Percentiles rank a stretch among this genome's conserved stretches.
These are phyloP conservation scores for Tetrapisispora fleetii DNA, from an alignment of 805 yeast genomes.

Conservation along the genomic window DNA sequence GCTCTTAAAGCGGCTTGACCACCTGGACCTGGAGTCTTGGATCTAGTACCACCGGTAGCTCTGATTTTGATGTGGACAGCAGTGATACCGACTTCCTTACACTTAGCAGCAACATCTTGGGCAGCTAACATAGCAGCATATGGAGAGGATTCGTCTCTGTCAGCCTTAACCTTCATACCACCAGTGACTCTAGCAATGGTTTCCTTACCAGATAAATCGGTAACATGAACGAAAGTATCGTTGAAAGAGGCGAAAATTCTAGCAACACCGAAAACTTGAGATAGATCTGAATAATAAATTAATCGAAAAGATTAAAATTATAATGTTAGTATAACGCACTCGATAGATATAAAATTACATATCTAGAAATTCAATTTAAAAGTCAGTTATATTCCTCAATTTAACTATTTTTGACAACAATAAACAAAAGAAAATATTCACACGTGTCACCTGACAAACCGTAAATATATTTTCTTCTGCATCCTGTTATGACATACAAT, in stretches of 20 bases:
- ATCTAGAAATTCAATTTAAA: background rate
- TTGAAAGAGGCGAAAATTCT: constrained; percentile 99
- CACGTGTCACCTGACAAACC: constrained; percentile 1
- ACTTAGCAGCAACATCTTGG: constrained; percentile 97
- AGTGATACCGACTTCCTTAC: constrained; percentile 99
- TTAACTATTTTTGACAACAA: background rate
- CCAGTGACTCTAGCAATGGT: constrained; percentile 99
- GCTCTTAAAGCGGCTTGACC: constrained; percentile 99
- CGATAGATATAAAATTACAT: background rate
- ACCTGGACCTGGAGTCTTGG: constrained; percentile 99
- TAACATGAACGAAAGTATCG: constrained; percentile 99
- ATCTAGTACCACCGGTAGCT: constrained; percentile 99
- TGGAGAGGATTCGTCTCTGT: constrained; percentile 99
- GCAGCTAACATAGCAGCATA: constrained; percentile 99
- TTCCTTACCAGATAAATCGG: constrained; percentile 99
- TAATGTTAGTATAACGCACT: background rate
- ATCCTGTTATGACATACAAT: background rate
- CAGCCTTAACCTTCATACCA: constrained; percentile 99
- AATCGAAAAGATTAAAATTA: background rate
- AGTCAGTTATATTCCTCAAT: background rate
- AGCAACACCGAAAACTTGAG: constrained; percentile 99
- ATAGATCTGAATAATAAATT: constrained; percentile 21
- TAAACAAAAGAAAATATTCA: constrained; percentile 2
- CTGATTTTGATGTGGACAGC: constrained; percentile 99
- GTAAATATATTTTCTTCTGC: constrained; percentile 1